phyloP scores from a whole-genome alignment of 1,284 basidiomycete species.

The Heliocybe sulcata region DNA sequence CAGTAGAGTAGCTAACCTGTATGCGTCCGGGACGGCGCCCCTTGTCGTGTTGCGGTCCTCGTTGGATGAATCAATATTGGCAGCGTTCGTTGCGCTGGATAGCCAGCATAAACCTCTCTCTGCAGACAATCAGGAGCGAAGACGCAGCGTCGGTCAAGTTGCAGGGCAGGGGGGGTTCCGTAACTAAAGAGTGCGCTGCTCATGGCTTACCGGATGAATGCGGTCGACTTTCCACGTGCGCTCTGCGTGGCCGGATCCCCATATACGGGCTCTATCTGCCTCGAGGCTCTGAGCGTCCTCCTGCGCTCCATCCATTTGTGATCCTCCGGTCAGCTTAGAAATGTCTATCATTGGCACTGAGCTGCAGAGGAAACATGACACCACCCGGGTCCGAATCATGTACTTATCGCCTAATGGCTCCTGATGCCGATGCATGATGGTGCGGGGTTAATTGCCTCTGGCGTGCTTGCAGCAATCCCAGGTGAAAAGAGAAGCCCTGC shows the following conservation, averaged over 20 bases:
- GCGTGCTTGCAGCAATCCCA: no score
- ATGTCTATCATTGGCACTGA: no score
- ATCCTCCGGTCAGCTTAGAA: background rate
- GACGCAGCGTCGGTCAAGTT: background rate
- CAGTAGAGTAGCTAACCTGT: conserved; percentile 1
- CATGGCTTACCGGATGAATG: background rate
- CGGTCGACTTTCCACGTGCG: background rate
- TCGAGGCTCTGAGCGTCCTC: background rate
- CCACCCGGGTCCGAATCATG: no score
- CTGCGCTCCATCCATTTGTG: background rate
- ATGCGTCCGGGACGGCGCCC: background rate
- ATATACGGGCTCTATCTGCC: background rate
- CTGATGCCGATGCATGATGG: no score
- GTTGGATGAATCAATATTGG: conserved; percentile 3
- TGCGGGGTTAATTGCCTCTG: no score
- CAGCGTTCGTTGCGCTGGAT: background rate
- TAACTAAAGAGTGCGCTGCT: background rate
- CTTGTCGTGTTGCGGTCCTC: background rate
- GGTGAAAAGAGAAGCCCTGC: no score
- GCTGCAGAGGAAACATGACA: no score
- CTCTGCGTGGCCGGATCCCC: background rate
- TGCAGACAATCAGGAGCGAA: background rate
- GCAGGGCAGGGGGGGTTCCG: background rate
- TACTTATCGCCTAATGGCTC: no score
- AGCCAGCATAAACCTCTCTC: background rate